Evolutionary conservation across 139 green algal genomes (phyloP).

Genomic region (Chlamydomonas urium): DNA sequence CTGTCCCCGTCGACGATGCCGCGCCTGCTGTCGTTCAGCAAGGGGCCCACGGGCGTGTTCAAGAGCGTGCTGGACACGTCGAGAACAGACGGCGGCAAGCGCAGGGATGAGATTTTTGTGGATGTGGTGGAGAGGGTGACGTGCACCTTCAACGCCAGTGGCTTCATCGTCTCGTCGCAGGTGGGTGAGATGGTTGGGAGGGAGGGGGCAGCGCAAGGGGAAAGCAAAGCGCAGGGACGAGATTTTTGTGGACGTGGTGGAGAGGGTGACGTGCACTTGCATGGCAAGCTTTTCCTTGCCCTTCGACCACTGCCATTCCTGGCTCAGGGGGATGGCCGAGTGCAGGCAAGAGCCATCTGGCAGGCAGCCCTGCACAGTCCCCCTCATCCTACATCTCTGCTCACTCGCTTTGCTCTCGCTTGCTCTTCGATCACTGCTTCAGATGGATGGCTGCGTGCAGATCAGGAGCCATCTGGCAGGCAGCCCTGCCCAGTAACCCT

Average conservation of each 20-base stretch:
- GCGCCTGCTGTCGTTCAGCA: conserved; percentile 31
- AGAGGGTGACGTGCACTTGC: conserved; percentile 91
- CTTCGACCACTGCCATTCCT: conserved; percentile 67
- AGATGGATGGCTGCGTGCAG: conserved; percentile 31
- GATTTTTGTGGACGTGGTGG: conserved; percentile 98
- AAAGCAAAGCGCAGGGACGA: conserved; percentile 61
- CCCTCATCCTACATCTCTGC: background rate
- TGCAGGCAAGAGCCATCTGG: conserved; percentile 75
- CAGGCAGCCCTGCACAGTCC: conserved; percentile 55
- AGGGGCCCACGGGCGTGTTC: conserved; percentile 77
- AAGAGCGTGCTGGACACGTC: conserved; percentile 83
- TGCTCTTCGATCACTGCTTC: too few relatives aligned
- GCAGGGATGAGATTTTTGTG: conserved; percentile 94
- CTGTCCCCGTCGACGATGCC: conserved; percentile 31
- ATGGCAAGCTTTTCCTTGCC: conserved; percentile 39
- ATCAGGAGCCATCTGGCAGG: too few relatives aligned
- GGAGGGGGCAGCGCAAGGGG: background rate
- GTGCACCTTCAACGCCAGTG: conserved; percentile 83
- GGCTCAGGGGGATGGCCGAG: conserved; percentile 57
- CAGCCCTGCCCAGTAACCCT: too few relatives aligned
- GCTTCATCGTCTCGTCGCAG: conserved; percentile 74
- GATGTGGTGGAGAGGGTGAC: conserved; percentile 95
- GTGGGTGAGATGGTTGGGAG: too few relatives aligned
- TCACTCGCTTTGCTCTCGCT: too few relatives aligned
- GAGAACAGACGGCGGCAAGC: conserved; percentile 51